These are phyloP conservation scores for Phytophthora fragariaefolia DNA, from an alignment of 352 stramenopile genomes.

Conservation along the genomic window DNA sequence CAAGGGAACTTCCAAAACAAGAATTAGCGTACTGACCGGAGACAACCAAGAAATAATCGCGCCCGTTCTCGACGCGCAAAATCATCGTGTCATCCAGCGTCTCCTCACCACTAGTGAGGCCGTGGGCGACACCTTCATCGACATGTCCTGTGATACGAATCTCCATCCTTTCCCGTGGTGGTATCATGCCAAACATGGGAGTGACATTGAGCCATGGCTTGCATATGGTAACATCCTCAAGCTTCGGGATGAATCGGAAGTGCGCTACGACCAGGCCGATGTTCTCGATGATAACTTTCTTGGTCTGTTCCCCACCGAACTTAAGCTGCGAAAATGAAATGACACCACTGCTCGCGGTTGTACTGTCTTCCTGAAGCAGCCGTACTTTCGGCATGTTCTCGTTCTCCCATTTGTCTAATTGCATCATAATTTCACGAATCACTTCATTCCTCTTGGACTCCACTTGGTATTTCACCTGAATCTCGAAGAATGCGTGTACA, in stretches of 20 bases:
- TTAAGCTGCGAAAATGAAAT: slow-evolving; percentile 70
- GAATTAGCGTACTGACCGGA: slow-evolving; percentile 92
- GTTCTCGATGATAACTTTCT: slow-evolving; percentile 86
- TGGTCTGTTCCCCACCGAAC: slow-evolving; percentile 69
- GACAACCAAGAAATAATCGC: slow-evolving; percentile 96
- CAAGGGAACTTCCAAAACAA: slow-evolving; percentile 96
- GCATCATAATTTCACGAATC: slow-evolving; percentile 93
- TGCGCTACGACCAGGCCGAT: slow-evolving; percentile 94
- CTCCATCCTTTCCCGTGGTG: slow-evolving; percentile 75
- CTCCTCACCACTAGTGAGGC: slow-evolving; percentile 91
- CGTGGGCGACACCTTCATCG: slow-evolving; percentile 88
- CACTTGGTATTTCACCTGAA: slow-evolving; percentile 94
- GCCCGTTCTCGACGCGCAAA: slow-evolving; percentile 95
- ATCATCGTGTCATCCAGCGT: slow-evolving; percentile 97
- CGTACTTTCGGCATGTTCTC: slow-evolving; percentile 94
- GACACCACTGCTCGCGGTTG: slow-evolving; percentile 57
- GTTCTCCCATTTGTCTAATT: slow-evolving; percentile 97
- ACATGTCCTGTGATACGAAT: slow-evolving; percentile 94
- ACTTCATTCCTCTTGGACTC: slow-evolving; percentile 90
- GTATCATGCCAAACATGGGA: slow-evolving; percentile 91
- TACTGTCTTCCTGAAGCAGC: slow-evolving; percentile 61
- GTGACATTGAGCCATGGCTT: slow-evolving; percentile 94
- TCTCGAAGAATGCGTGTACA: slow-evolving; percentile 93
- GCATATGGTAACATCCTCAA: slow-evolving; percentile 86
- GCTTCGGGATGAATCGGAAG: slow-evolving; percentile 93